Evolutionary conservation across 2,329 filamentous ascomycete genomes (phyloP).

Genomic region (Aurifilum marmelostoma): DNA sequence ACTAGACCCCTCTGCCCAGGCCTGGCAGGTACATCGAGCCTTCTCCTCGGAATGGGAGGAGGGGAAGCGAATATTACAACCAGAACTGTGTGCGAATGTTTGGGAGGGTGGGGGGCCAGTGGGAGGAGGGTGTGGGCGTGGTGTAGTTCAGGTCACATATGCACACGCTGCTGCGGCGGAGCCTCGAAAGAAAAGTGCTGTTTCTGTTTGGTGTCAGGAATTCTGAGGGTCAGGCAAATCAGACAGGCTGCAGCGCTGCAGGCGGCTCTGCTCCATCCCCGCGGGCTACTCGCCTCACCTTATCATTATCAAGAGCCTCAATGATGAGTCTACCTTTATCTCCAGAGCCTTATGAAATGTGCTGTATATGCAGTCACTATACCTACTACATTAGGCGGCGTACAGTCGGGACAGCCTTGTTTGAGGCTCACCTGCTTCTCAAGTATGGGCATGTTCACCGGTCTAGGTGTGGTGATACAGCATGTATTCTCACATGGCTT

Average conservation of each 20-base stretch:
- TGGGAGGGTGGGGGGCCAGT: neutral
- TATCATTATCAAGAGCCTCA: neutral
- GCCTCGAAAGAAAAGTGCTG: neutral
- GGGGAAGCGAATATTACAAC: neutral
- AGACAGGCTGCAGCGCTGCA: neutral
- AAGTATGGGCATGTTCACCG: neutral
- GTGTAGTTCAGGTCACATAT: neutral
- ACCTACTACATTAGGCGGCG: neutral
- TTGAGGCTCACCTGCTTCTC: neutral
- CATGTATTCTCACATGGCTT: neutral
- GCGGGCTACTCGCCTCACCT: neutral
- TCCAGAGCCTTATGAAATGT: neutral
- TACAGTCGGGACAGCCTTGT: neutral
- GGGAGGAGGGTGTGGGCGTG: neutral
- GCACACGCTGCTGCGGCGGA: neutral
- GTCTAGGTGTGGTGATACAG: neutral
- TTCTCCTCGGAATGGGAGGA: no score
- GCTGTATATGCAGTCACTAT: neutral
- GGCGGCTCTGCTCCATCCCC: neutral
- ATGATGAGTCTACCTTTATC: neutral
- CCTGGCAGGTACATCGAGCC: neutral
- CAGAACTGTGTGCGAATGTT: neutral
- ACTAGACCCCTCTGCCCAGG: neutral
- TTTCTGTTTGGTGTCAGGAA: slow-evolving; percentile 18
- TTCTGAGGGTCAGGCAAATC: slow-evolving; percentile 14